Base-by-base conservation (phyloP, 768 basidiomycete species). In the Panaeolus cyanescens region DNA sequence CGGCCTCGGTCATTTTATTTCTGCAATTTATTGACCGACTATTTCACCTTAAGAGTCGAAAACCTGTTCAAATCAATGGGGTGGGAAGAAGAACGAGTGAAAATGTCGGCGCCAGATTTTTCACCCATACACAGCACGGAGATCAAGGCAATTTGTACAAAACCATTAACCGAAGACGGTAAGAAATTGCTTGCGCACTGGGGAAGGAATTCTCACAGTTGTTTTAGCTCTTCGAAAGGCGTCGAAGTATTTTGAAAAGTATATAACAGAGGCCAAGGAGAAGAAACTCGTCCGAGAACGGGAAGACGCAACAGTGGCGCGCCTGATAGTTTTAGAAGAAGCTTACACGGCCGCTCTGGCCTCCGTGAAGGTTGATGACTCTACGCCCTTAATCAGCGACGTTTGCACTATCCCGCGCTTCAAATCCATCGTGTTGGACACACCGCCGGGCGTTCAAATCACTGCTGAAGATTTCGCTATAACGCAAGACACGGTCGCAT, bases 21-120 rank as follows among this genome's bases (percentile, higher is more conserved):
- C n/a, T n/a, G n/a, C n/a, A n/a, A n/a, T n/a, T n/a, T n/a, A n/a
- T n/a, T n/a, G n/a, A n/a, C n/a, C n/a, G n/a, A n/a, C 25, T 12
- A 25, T 50, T 34, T 6, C 33, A 13, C 13, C 33, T 17, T n/a
- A 62, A 63, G 53, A 25, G 8, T 56, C 3, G 34, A 60, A 5
- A n/a, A n/a, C n/a, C 54, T 53, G 9, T 9, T 62, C 19, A 59
- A 54, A 32, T 34, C 58, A 19, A 37, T 60, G 6, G 58, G 61
- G 10, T 61, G 61, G 55, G 58, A 32, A 32, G 37, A 64, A 28
- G 63, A 64, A 15, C 22, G 64, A 12, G n/a, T 39, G 3, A 39
- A 30, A 25, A 55, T 62, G 33, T 36, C 13, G 2, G 2, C 7
- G 13, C 13, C 7, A 13, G 33, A 20, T 22, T 1, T 3, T 22